Conservation (phyloP, 805 yeast species). For the Wickerhamiella alocasiicola region DNA sequence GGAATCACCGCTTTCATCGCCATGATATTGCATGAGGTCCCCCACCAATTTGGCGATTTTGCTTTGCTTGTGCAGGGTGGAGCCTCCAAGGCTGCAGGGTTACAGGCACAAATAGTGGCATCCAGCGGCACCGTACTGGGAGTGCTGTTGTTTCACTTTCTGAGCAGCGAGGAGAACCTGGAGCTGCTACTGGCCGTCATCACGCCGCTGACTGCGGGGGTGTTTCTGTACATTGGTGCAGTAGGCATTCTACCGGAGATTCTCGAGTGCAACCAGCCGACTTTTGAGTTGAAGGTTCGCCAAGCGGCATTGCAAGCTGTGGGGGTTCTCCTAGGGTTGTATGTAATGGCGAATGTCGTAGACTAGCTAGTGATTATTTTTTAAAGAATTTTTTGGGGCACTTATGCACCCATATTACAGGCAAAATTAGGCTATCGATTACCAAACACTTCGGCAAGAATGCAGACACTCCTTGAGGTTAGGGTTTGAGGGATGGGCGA, state of each 20-base stretch:
- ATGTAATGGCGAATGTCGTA: background rate
- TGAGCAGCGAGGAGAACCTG: slow-evolving; percentile 39
- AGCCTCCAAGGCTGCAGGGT: slow-evolving; percentile 50
- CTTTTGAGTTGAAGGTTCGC: too few species aligned
- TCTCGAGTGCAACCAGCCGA: too few species aligned
- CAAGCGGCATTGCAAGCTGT: slow-evolving; percentile 1
- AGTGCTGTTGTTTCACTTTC: slow-evolving; percentile 31
- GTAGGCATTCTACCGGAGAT: slow-evolving; percentile 69
- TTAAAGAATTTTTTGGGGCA: too few species aligned
- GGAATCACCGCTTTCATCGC: slow-evolving; percentile 64
- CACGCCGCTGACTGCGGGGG: slow-evolving; percentile 66
- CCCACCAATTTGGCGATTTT: slow-evolving; percentile 73
- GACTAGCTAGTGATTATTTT: too few species aligned
- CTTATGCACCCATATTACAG: too few species aligned
- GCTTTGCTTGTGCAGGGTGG: slow-evolving; percentile 62
- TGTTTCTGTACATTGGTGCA: slow-evolving; percentile 58
- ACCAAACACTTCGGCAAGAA: too few species aligned
- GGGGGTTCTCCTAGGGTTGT: slow-evolving; percentile 7
- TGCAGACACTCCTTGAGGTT: slow-evolving; percentile 7
- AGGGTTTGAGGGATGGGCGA: background rate
- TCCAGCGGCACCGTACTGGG: slow-evolving; percentile 55
- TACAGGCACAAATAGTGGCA: slow-evolving; percentile 54
- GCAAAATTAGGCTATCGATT: background rate
- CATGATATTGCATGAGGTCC: slow-evolving; percentile 64
- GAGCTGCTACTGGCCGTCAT: slow-evolving; percentile 41